Evolutionary conservation across 306 rosid species (phyloP).

Genomic region (Prosopis cineraria): DNA sequence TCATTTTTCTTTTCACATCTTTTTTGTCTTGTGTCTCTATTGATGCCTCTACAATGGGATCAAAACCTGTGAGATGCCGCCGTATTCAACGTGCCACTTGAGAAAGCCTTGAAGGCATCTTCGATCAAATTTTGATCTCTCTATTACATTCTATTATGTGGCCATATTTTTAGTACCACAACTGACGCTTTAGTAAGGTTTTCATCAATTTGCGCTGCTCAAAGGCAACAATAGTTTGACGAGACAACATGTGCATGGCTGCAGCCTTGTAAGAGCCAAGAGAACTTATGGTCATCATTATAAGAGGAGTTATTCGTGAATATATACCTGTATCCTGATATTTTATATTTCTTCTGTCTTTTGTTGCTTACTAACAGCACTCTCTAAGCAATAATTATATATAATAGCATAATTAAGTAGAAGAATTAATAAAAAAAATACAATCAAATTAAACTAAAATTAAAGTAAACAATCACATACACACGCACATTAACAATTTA

Average conservation of each 20-base stretch:
- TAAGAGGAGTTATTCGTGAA: constrained; percentile 80
- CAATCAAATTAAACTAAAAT: no score
- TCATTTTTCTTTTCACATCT: no score
- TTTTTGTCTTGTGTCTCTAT: no score
- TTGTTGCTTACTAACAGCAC: no score
- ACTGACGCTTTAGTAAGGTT: constrained; percentile 1
- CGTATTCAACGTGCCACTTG: no score
- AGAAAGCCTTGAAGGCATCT: constrained; percentile 85
- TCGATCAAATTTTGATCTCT: constrained; percentile 21
- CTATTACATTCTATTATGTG: constrained; percentile 22
- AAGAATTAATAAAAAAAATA: no score
- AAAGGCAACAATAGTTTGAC: constrained; percentile 64
- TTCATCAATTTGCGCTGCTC: constrained; percentile 49
- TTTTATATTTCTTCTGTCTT: constrained; percentile 1
- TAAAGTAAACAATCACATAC: no score
- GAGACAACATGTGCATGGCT: constrained; percentile 81
- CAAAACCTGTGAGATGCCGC: no score
- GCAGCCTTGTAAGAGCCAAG: constrained; percentile 80
- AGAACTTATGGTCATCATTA: constrained; percentile 80
- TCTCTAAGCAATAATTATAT: no score
- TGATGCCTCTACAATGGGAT: no score
- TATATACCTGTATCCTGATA: constrained; percentile 84
- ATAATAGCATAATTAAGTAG: no score
- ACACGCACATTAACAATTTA: no score
- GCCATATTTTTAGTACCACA: constrained; percentile 13